A percentile compares a stretch with the other conserved stretches of the same genome.
These are phyloP conservation scores for Exophiala aquamarina DNA, from an alignment of 2,329 filamentous ascomycete species.

Conservation along the genomic window DNA sequence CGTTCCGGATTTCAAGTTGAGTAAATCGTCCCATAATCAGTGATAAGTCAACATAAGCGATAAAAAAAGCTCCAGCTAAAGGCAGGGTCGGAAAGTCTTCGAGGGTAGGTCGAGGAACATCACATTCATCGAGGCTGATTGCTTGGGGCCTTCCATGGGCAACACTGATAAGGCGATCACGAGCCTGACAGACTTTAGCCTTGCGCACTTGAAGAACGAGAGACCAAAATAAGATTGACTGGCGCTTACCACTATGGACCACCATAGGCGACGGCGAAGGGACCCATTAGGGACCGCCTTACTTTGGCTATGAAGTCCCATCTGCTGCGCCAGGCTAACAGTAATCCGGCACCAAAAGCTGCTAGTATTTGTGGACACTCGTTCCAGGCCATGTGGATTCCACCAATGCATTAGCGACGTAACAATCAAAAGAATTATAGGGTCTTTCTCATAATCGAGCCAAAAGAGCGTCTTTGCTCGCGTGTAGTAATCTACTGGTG, in stretches of 20 bases:
- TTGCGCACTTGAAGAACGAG: too few species aligned
- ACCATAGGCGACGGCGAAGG: conserved; percentile 43
- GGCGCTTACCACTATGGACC: conserved; percentile 42
- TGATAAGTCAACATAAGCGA: conserved; percentile 42
- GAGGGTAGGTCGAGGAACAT: conserved; percentile 36
- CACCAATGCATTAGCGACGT: conserved; percentile 37
- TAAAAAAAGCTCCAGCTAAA: conserved; percentile 36
- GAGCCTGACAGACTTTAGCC: conserved; percentile 25
- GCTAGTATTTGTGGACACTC: conserved; percentile 43
- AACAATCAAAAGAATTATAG: conserved; percentile 32
- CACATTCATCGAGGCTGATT: conserved; percentile 40
- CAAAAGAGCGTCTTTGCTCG: conserved; percentile 36
- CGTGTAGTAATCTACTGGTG: conserved; percentile 34
- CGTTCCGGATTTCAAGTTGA: conserved; percentile 28
- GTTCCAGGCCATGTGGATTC: conserved; percentile 36
- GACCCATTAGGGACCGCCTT: conserved; percentile 34
- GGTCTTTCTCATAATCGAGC: conserved; percentile 35
- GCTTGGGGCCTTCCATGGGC: conserved; percentile 43
- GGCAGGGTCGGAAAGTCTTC: conserved; percentile 37
- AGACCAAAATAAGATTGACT: background rate
- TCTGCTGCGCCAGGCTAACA: conserved; percentile 44
- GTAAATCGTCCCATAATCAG: conserved; percentile 38
- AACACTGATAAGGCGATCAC: conserved; percentile 43
- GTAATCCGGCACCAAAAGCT: conserved; percentile 46
- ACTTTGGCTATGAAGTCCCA: conserved; percentile 44